Conservation (phyloP, 2,329 filamentous ascomycete genomes). For the Beauveria sp. region DNA sequence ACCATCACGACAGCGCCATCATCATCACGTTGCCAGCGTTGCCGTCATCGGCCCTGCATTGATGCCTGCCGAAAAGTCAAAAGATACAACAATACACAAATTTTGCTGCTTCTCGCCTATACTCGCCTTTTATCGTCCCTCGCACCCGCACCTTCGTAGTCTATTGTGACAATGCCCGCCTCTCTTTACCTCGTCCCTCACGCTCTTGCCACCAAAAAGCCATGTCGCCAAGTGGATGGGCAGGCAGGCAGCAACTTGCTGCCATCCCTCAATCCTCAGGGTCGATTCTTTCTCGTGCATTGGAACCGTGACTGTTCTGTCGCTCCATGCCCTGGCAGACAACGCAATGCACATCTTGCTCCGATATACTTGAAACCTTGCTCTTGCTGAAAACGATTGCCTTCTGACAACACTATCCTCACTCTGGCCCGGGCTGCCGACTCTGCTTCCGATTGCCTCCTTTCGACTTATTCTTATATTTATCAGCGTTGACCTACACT, state of each 20-base stretch:
- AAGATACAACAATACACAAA: not conserved
- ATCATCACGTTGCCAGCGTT: not conserved
- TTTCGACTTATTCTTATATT: constrained; percentile 3
- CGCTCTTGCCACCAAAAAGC: constrained; percentile 2
- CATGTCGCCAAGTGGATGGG: not conserved
- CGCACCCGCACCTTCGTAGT: constrained; percentile 4
- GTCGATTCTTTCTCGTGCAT: not conserved
- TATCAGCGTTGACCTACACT: not conserved
- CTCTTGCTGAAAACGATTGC: constrained; percentile 2
- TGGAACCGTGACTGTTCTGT: not conserved
- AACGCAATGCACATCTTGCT: constrained; percentile 8
- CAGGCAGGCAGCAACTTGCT: not conserved
- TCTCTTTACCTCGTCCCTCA: not conserved
- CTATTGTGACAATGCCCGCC: not conserved
- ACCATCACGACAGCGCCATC: too few species aligned
- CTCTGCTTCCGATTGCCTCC: not conserved
- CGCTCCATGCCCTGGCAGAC: not conserved
- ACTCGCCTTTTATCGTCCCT: not conserved
- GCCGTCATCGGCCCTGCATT: not conserved
- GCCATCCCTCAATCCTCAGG: not conserved
- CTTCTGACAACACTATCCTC: not conserved
- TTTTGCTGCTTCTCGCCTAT: not conserved
- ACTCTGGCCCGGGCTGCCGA: not conserved
- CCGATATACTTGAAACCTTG: constrained; percentile 10
- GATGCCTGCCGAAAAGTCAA: not conserved